Evolutionary conservation across 805 yeast species (phyloP).

Genomic region (Ogataea zsoltii): DNA sequence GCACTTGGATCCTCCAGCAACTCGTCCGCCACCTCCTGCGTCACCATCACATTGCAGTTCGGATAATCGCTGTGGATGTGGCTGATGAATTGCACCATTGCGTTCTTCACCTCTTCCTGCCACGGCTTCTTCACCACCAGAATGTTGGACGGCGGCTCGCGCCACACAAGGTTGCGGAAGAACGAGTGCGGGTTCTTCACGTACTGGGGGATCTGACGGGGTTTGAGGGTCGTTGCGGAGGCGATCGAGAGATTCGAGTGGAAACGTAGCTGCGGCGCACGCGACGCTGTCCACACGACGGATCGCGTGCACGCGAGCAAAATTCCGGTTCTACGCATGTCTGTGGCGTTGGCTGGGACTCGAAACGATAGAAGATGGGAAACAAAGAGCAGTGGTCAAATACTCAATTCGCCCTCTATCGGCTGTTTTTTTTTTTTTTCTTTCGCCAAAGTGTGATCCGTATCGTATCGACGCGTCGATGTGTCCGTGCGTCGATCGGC

Average conservation of each 20-base stretch:
- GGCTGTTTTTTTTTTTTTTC: background rate
- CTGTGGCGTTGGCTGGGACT: too few relatives aligned
- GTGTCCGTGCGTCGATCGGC: background rate
- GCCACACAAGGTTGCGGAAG: conserved; percentile 68
- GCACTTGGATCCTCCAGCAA: conserved; percentile 8
- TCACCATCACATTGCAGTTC: conserved; percentile 72
- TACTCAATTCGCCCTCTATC: too few relatives aligned
- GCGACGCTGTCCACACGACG: too few relatives aligned
- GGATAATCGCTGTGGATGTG: conserved; percentile 66
- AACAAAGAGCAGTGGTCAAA: too few relatives aligned
- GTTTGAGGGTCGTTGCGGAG: conserved; percentile 15
- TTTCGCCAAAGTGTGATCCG: background rate
- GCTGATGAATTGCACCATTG: conserved; percentile 64
- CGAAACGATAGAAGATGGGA: too few relatives aligned
- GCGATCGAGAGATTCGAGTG: background rate
- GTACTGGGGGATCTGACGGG: conserved; percentile 48
- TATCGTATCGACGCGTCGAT: background rate
- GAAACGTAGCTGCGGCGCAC: too few relatives aligned
- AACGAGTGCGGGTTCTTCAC: conserved; percentile 58
- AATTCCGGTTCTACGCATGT: background rate
- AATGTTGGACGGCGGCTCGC: conserved; percentile 69
- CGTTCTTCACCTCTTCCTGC: conserved; percentile 61
- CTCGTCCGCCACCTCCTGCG: conserved; percentile 73
- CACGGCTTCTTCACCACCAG: conserved; percentile 84
- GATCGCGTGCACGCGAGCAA: too few relatives aligned